A percentile compares a stretch with the other conserved stretches of the same genome.
Conservation (phyloP, 225 moss, liverwort and hornwort genomes). For the Marchantia polymorpha region DNA sequence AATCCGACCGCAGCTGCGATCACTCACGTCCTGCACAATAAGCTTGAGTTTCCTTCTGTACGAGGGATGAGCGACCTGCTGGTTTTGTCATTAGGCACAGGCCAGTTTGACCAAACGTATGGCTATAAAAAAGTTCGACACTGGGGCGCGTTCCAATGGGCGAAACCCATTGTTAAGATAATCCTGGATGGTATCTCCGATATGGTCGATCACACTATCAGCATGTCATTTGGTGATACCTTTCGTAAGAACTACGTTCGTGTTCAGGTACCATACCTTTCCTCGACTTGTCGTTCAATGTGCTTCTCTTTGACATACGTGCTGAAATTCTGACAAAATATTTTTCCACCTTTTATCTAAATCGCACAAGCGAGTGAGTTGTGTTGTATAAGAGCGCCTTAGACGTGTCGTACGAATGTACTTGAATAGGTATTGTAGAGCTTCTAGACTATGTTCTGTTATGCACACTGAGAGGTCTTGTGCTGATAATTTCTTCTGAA, state of each 20-base stretch:
- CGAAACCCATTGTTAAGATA: conserved; percentile 76
- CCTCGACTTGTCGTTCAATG: not conserved
- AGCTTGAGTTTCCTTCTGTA: conserved; percentile 71
- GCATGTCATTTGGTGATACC: conserved; percentile 72
- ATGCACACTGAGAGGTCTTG: no score
- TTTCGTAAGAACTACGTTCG: conserved; percentile 73
- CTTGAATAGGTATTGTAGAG: no score
- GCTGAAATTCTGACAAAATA: not conserved
- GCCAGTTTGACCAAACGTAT: conserved; percentile 78
- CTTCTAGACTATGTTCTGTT: no score
- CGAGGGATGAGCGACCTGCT: conserved; percentile 68
- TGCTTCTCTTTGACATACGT: not conserved
- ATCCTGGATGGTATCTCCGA: conserved; percentile 90
- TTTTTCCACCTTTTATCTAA: not conserved
- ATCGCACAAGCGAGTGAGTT: no score
- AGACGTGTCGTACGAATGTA: no score
- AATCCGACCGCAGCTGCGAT: conserved; percentile 90
- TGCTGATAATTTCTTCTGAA: no score
- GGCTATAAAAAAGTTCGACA: conserved; percentile 58
- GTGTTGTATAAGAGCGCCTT: no score
- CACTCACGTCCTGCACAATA: conserved; percentile 93
- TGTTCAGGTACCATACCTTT: conserved; percentile 57
- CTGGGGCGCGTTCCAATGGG: conserved; percentile 91
- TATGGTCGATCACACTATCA: conserved; percentile 90
- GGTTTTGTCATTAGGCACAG: conserved; percentile 82